phyloP scores from a whole-genome alignment of 208 protist species.

The Plasmodiophora brassicae region DNA sequence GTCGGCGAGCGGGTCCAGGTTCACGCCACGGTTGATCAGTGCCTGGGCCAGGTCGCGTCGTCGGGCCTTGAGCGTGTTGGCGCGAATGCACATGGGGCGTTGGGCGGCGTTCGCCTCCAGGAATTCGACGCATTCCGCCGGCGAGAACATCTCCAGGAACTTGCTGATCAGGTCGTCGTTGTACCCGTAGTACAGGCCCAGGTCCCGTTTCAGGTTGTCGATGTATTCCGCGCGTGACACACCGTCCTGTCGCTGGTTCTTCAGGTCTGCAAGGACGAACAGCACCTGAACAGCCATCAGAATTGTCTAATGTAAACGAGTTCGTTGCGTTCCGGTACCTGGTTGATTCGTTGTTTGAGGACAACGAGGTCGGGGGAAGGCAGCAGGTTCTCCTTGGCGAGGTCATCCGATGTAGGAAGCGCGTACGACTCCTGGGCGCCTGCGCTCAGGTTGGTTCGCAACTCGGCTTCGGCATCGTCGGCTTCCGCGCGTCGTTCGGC shows the following conservation, averaged over 20 bases:
- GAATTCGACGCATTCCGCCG: slow-evolving; percentile 73
- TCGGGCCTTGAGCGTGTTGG: slow-evolving; percentile 89
- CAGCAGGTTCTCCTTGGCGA: slow-evolving; percentile 15
- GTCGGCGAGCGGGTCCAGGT: slow-evolving; percentile 83
- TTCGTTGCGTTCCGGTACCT: slow-evolving; percentile 52
- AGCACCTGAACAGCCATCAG: slow-evolving; percentile 84
- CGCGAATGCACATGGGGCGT: slow-evolving; percentile 93
- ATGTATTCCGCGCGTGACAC: slow-evolving; percentile 82
- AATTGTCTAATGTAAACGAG: no score
- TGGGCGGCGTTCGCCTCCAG: slow-evolving; percentile 92
- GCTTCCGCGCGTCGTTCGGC: neutral
- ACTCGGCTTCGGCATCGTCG: slow-evolving; percentile 33
- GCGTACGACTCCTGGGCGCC: slow-evolving; percentile 33
- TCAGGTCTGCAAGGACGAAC: slow-evolving; percentile 75
- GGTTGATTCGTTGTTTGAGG: slow-evolving; percentile 73
- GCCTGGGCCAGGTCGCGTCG: slow-evolving; percentile 56
- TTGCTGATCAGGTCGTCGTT: neutral
- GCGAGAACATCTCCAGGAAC: slow-evolving; percentile 86
- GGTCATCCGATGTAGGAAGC: slow-evolving; percentile 49
- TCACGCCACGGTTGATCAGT: slow-evolving; percentile 89
- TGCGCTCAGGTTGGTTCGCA: slow-evolving; percentile 35
- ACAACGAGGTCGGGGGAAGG: slow-evolving; percentile 51
- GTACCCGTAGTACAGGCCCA: slow-evolving; percentile 51
- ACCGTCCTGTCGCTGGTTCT: slow-evolving; percentile 68
- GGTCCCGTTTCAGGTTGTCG: slow-evolving; percentile 74